Conservation (phyloP, 2,329 filamentous ascomycete genomes). For the Xylaria sp. region DNA sequence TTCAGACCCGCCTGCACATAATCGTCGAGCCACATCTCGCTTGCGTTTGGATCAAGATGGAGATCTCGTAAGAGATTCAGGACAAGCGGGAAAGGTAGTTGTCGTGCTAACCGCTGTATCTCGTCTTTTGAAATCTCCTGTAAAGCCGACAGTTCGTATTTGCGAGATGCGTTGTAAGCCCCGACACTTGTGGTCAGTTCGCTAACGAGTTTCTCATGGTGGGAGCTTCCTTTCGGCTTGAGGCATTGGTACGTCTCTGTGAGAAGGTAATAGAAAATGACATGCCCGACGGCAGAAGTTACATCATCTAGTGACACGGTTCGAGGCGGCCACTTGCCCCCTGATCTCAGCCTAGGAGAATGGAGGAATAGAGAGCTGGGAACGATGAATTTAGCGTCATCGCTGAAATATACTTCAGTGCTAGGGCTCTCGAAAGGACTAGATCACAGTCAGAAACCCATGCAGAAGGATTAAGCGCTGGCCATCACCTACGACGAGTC, state of each 20-base stretch:
- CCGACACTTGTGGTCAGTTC: conserved; percentile 32
- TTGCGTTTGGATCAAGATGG: conserved; percentile 11
- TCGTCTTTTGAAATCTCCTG: conserved; percentile 29
- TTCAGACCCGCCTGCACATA: conserved; percentile 22
- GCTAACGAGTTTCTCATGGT: conserved; percentile 16
- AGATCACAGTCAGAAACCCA: conserved; percentile 2
- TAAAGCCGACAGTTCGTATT: conserved; percentile 27
- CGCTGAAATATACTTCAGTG: conserved; percentile 13
- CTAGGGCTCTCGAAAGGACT: conserved; percentile 19
- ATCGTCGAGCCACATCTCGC: conserved; percentile 22
- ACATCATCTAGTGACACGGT: conserved; percentile 25
- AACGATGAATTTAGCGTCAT: conserved; percentile 1
- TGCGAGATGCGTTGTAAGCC: conserved; percentile 27
- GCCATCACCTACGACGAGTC: conserved; percentile 16
- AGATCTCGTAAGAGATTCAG: conserved; percentile 20
- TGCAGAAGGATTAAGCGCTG: not conserved
- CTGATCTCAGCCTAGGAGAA: not conserved
- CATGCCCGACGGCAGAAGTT: conserved; percentile 27
- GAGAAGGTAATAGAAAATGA: conserved; percentile 35
- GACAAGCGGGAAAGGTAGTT: conserved; percentile 25
- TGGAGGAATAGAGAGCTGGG: conserved; percentile 14
- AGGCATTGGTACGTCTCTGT: conserved; percentile 35
- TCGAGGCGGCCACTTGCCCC: not conserved
- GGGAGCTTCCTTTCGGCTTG: conserved; percentile 24
- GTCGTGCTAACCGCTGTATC: conserved; percentile 29